Base-by-base conservation (phyloP, 768 basidiomycete genomes). In the Rhodotorula diobovata region DNA sequence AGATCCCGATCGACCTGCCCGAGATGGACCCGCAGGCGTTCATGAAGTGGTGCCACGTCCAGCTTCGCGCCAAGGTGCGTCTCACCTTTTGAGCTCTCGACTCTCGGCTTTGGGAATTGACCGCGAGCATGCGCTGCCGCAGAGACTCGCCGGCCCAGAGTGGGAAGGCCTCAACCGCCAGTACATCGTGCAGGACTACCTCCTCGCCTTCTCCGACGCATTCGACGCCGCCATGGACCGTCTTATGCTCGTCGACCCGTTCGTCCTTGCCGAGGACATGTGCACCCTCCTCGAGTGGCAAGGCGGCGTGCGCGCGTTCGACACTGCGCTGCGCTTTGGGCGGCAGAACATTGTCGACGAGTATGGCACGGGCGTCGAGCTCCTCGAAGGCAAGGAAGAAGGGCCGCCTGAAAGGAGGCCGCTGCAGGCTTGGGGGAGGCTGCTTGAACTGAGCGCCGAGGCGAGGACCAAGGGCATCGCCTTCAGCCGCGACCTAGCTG, bases 161-260 rank as follows among this genome's bases (percentile, higher is more conserved):
- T 74, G 73, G 73, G 46, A 68, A n/a, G 55, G 59, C 48, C 35
- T 58, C 25, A 63, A 66, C 43, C 73, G 73, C 30, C 66, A 70
- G n/a, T 71, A 74, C 69, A 45, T 68, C 35, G 63, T 74, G n/a
- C 58, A 64, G 34, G 73, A 74, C 56, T 74, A 62, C 63, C 73
- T 74, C 48, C 67, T 71, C 66, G 32, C 63, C n/a, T 74, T 74
- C 56, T 64, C 69, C 23, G 73, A 74, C 70, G 69, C 73, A 2
- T 74, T 71, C 73, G 70, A 74, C 67, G 63, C 58, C 18, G 73
- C 73, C 14, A 74, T 70, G 51, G 73, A 74, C 56, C 73, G 73
- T 46, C 66, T 74, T 39, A 63, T 74, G 55, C 60, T 67, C 9
- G 55, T 41, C 23, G 62, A 67, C 50, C 73, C 73, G 18, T 67